phyloP scores from a whole-genome alignment of 257 asterid species.

The Cynanchum wilfordii region DNA sequence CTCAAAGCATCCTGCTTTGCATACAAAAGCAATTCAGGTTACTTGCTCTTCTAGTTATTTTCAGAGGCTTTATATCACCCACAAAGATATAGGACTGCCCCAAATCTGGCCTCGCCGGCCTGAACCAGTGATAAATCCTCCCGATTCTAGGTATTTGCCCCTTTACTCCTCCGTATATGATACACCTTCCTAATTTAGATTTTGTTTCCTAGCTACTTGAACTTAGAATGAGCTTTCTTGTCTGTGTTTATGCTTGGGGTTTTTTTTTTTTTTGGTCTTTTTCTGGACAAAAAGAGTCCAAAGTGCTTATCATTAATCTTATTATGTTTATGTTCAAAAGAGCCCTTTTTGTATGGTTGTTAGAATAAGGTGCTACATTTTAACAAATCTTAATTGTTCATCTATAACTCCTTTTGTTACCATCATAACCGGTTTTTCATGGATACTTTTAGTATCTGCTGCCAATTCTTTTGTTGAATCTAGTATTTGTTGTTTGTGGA shows the following conservation, averaged over 20 bases:
- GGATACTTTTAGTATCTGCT: not conserved
- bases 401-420: not conserved
- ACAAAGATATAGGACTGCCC: constrained; percentile 65
- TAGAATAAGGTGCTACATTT: not conserved
- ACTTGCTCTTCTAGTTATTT: constrained; percentile 76
- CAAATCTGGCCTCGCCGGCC: constrained; percentile 73
- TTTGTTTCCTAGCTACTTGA: not conserved
- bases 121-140: constrained; percentile 35
- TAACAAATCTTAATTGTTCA: not conserved
- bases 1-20: constrained; percentile 45
- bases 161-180: not conserved
- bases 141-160: constrained; percentile 32
- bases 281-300: not conserved
- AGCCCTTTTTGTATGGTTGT: not conserved
- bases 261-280: not conserved
- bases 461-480: not conserved
- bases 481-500: not conserved
- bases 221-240: not conserved
- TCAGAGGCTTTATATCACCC: constrained; percentile 65
- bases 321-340: too few relatives aligned
- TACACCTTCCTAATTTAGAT: not conserved
- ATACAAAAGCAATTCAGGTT: constrained; percentile 57
- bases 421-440: not conserved
- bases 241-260: not conserved
- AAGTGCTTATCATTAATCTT: not conserved